Conservation (phyloP, 78 protist species). For the Guillardia theta region DNA sequence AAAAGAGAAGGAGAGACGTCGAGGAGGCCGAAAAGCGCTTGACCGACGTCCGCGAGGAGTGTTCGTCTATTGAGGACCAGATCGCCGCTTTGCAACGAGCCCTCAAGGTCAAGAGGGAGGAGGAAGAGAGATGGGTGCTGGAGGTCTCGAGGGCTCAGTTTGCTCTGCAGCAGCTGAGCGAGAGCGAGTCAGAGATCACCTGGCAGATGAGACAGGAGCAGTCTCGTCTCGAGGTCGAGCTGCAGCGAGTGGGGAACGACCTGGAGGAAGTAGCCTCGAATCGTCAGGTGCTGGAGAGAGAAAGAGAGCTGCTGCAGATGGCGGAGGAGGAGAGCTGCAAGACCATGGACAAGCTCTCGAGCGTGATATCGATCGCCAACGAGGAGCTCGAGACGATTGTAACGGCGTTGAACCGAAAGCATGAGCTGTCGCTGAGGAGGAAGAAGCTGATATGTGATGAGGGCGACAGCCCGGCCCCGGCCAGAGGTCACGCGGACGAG, state of each 20-base stretch:
- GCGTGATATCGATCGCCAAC: neutral
- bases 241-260: neutral
- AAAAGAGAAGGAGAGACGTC: too few relatives aligned
- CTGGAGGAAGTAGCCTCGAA: too few relatives aligned
- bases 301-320: neutral
- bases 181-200: neutral
- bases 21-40: neutral
- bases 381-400: neutral
- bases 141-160: neutral
- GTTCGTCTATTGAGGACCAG: neutral
- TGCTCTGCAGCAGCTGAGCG: neutral
- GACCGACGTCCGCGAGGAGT: neutral
- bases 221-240: neutral
- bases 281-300: neutral
- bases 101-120: neutral
- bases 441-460: neutral
- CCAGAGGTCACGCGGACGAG: too few relatives aligned
- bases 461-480: too few relatives aligned
- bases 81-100: neutral
- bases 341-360: neutral
- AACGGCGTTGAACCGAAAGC: neutral
- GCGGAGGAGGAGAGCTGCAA: neutral
- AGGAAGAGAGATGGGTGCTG: too few relatives aligned
- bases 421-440: neutral
- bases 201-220: neutral